Conservation (phyloP, 108 stramenopile species). For the Mediolabrus comicus region DNA sequence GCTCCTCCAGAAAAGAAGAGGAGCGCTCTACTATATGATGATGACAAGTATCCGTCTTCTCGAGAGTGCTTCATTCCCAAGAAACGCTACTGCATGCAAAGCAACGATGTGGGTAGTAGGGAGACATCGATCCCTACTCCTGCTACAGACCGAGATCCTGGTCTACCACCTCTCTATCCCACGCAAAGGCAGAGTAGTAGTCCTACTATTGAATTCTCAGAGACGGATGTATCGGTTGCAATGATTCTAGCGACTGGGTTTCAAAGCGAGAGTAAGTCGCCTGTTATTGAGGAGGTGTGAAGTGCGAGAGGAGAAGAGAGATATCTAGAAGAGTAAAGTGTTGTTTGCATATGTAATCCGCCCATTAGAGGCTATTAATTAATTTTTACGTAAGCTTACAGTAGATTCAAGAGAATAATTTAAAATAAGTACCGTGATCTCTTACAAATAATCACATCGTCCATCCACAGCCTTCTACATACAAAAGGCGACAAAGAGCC, state of each 20-base stretch:
- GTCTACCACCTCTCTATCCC: not conserved
- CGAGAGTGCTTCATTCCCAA: constrained; percentile 24
- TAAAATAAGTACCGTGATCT: no score
- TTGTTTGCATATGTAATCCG: no score
- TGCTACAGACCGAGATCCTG: constrained; percentile 1
- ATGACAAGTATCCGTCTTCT: not conserved
- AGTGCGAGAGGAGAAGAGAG: no score
- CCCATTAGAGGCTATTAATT: no score
- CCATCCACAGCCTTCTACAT: no score
- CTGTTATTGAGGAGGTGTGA: not conserved
- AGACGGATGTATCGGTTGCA: constrained; percentile 40
- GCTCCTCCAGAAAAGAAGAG: not conserved
- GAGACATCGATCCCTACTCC: no score
- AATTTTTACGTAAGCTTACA: no score
- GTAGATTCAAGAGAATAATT: no score
- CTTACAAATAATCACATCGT: no score
- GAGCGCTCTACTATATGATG: not conserved
- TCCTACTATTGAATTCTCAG: constrained; percentile 15
- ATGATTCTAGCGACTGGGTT: constrained; percentile 47
- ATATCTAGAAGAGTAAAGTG: no score
- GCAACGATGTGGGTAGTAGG: not conserved
- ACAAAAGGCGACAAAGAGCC: no score
- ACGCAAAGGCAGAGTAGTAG: no score
- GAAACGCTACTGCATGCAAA: constrained; percentile 23
- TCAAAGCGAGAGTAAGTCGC: not conserved